Evolutionary conservation across 495 filamentous ascomycete species (phyloP).

Genomic region (Penicillium antarcticum): DNA sequence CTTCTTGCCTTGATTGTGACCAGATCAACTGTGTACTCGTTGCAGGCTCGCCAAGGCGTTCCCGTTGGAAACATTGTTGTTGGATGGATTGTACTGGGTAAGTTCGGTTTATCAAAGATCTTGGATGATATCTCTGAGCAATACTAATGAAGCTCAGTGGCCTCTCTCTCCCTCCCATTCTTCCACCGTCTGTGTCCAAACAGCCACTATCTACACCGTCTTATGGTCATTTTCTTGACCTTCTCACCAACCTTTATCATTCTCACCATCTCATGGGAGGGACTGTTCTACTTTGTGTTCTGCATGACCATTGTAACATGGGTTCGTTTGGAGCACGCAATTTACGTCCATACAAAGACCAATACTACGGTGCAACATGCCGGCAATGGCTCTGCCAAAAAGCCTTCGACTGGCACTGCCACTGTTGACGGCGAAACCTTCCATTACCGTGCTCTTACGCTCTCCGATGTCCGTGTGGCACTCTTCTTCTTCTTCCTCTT

Average conservation of each 20-base stretch:
- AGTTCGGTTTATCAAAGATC: constrained; percentile 21
- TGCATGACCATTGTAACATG: constrained; percentile 79
- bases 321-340: constrained; percentile 84
- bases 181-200: constrained; percentile 78
- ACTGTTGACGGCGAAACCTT: constrained; percentile 36
- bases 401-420: constrained; percentile 27
- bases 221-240: constrained; percentile 87
- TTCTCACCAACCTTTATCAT: constrained; percentile 94
- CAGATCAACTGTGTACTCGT: constrained; percentile 69
- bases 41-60: constrained; percentile 86
- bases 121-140: not conserved
- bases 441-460: constrained; percentile 66
- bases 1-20: constrained; percentile 83
- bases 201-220: constrained; percentile 83
- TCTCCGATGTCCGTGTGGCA: constrained; percentile 80
- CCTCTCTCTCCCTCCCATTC: constrained; percentile 77
- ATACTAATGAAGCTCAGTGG: constrained; percentile 42
- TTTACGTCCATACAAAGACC: constrained; percentile 54
- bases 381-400: constrained; percentile 14
- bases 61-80: constrained; percentile 84
- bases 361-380: constrained; percentile 10
- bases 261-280: constrained; percentile 96
- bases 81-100: constrained; percentile 82
- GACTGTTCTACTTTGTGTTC: constrained; percentile 92
- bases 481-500: constrained; percentile 94